phyloP scores from a whole-genome alignment of 257 asterid genomes.

The Lithospermum erythrorhizon region DNA sequence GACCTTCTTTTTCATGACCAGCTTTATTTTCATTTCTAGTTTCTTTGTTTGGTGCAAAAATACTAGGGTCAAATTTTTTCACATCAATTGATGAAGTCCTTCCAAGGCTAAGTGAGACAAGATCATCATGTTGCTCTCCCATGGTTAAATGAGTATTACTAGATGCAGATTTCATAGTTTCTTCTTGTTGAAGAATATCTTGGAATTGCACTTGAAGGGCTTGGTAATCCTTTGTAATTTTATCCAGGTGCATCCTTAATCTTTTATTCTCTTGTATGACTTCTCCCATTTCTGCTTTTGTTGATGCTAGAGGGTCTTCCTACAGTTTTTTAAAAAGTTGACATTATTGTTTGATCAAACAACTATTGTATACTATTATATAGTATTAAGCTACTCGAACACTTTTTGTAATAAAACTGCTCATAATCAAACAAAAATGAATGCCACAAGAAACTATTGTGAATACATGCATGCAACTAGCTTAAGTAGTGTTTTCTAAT shows the following conservation, averaged over 20 bases:
- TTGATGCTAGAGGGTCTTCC: constrained; percentile 43
- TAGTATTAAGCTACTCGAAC: no score
- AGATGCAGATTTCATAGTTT: constrained; percentile 16
- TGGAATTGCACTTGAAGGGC: constrained; percentile 61
- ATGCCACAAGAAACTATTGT: no score
- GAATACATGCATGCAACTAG: no score
- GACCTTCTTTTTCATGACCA: constrained; percentile 27
- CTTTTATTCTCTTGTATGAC: constrained; percentile 73
- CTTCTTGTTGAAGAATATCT: constrained; percentile 37
- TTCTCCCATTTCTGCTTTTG: constrained; percentile 66
- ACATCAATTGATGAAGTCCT: constrained; percentile 37
- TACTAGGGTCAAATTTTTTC: constrained; percentile 22
- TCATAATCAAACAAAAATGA: no score
- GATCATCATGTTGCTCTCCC: constrained; percentile 21
- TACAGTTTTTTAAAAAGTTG: constrained; percentile 3
- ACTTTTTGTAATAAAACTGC: no score
- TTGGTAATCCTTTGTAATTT: constrained; percentile 51
- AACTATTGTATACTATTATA: no score
- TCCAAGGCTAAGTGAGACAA: constrained; percentile 59
- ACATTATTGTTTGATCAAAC: not conserved
- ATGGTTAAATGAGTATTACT: not conserved
- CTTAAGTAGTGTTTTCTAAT: no score
- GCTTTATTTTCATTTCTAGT: constrained; percentile 13
- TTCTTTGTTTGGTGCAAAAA: constrained; percentile 9
- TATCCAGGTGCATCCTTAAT: constrained; percentile 47